phyloP scores from a whole-genome alignment of 805 yeast genomes.

The Candida michaelii region DNA sequence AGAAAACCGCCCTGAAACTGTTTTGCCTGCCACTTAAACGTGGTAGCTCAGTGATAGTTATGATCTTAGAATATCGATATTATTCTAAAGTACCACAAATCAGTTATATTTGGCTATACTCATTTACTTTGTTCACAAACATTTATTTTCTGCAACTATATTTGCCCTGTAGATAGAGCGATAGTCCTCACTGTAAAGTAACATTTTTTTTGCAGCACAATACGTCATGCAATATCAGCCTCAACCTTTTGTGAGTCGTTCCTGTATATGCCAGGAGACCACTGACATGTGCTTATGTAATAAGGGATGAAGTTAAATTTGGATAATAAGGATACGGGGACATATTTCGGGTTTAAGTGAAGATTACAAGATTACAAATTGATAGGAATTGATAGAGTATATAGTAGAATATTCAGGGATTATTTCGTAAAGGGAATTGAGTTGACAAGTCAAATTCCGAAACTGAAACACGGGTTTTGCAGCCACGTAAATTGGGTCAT shows the following conservation, averaged over 20 bases:
- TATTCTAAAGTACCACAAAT: no score
- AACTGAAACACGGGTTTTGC: constrained; percentile 1
- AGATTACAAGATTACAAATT: not conserved
- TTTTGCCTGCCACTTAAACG: no score
- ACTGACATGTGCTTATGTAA: not conserved
- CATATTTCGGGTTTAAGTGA: not conserved
- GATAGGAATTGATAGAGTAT: not conserved
- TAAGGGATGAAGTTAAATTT: not conserved
- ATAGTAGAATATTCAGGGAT: no score
- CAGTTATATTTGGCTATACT: no score
- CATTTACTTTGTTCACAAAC: no score
- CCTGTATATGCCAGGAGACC: not conserved
- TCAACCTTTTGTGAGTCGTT: not conserved
- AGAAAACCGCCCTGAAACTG: no score
- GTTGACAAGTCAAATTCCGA: not conserved
- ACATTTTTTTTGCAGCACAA: constrained; percentile 2
- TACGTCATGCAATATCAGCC: constrained; percentile 2
- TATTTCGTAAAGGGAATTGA: no score
- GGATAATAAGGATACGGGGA: not conserved
- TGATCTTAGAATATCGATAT: no score
- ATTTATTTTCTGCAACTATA: no score
- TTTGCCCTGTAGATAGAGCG: no score
- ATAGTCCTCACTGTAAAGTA: no score
- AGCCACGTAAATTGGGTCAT: not conserved
- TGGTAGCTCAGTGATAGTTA: no score